These are phyloP conservation scores for Candida tammaniensis DNA, from an alignment of 805 yeast species.

Conservation along the genomic window DNA sequence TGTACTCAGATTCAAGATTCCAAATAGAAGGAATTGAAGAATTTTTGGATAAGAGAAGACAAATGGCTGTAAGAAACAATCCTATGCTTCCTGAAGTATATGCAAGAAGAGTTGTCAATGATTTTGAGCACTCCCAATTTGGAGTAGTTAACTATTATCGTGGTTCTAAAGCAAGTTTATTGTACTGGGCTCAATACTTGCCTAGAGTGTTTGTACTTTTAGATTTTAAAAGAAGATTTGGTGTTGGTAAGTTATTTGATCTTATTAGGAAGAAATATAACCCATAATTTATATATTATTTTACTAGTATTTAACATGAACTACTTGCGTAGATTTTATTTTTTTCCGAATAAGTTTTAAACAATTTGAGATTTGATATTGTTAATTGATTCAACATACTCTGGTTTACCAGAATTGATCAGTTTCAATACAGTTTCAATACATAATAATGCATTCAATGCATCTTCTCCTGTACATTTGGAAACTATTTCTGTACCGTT, in stretches of 20 bases:
- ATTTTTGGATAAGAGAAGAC: conserved; percentile 49
- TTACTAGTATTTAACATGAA: background rate
- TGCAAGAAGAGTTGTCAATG: conserved; percentile 54
- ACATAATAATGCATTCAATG: conserved; percentile 35
- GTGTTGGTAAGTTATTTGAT: conserved; percentile 24
- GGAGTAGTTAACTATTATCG: conserved; percentile 49
- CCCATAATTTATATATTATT: background rate
- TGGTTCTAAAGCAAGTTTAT: conserved; percentile 46
- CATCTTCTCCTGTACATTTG: conserved; percentile 37
- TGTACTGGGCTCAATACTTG: conserved; percentile 32
- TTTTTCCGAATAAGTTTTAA: background rate
- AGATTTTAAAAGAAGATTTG: conserved; percentile 35
- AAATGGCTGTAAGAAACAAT: conserved; percentile 55
- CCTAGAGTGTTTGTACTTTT: conserved; percentile 50
- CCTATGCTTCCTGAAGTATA: conserved; percentile 63
- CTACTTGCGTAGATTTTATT: background rate
- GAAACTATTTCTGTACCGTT: conserved; percentile 20
- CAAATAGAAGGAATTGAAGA: conserved; percentile 48
- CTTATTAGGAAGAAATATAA: conserved; percentile 11
- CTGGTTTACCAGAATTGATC: conserved; percentile 27
- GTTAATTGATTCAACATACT: conserved; percentile 12
- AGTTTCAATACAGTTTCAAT: conserved; percentile 35
- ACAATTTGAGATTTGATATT: too few relatives aligned
- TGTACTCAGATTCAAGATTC: conserved; percentile 56
- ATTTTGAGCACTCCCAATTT: conserved; percentile 32